These are phyloP conservation scores for Spinellus fusiger DNA, from an alignment of 192 early-diverging fungal genomes.

Conservation along the genomic window DNA sequence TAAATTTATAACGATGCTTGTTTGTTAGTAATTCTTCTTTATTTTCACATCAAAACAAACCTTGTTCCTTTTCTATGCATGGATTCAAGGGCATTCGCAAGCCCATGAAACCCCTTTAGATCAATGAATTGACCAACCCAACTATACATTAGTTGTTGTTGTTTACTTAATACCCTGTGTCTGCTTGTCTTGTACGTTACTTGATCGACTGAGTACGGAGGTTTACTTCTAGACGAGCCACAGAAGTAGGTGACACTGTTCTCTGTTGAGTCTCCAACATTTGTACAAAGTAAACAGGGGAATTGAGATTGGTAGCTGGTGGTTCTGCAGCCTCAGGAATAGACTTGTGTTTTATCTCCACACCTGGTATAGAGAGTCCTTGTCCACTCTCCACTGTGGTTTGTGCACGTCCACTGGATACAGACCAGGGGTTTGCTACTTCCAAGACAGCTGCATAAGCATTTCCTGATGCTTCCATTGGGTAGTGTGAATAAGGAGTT, in stretches of 20 bases:
- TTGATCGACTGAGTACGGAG: slow-evolving; percentile 47
- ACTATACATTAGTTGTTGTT: no score
- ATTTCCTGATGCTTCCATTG: slow-evolving; percentile 16
- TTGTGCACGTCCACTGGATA: slow-evolving; percentile 2
- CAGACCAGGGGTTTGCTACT: not conserved
- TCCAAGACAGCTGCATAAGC: slow-evolving; percentile 18
- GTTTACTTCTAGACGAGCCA: slow-evolving; percentile 46
- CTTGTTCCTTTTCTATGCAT: slow-evolving; percentile 44
- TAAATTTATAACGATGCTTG: not conserved
- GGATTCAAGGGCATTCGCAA: slow-evolving; percentile 56
- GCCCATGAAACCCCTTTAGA: slow-evolving; percentile 60
- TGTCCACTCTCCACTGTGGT: slow-evolving; percentile 7
- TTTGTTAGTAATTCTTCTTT: no score
- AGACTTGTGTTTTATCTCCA: not conserved
- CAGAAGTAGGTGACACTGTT: slow-evolving; percentile 39
- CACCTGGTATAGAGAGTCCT: not conserved
- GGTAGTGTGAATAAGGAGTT: slow-evolving; percentile 9
- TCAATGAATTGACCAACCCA: slow-evolving; percentile 79
- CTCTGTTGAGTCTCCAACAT: slow-evolving; percentile 40
- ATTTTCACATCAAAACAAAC: slow-evolving; percentile 19
- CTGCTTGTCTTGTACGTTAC: no score
- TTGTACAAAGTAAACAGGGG: slow-evolving; percentile 51
- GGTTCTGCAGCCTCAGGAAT: not conserved
- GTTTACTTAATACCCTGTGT: no score
- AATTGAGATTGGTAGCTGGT: slow-evolving; percentile 30